Base-by-base conservation (phyloP, 768 basidiomycete genomes). In the Mycena chlorophos region DNA sequence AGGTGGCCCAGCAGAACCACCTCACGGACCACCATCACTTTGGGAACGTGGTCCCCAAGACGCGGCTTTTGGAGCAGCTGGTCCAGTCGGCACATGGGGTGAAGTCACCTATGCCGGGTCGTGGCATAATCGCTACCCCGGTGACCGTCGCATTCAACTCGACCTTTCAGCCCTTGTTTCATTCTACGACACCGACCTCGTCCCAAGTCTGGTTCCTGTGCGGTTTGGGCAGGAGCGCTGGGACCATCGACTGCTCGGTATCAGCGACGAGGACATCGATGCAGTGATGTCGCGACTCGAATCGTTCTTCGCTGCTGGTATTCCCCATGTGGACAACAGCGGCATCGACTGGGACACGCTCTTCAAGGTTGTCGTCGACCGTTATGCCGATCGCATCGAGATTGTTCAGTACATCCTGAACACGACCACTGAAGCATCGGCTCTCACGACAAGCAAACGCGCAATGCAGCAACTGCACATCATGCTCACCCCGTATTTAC, bases 291-390 rank as follows among this genome's bases (percentile, higher is more conserved):
- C 28, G 17, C 65, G 63, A 19, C 65, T 80, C 12, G 63, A 65
- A 12, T 62, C 64, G 0, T 58, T 68, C 13, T 59, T 75, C 13
- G 49, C 39, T 6, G 50, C 56, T 19, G 40, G n/a, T 8, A 19
- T 42, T 1, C 42, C 59, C 17, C 45, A 30, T 2, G 27, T 38
- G 22, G n/a, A 60, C 16, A 63, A 57, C 10, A 78, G 72, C 48
- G 70, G 69, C 0, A 52, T 79, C 2, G 77, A 81, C 58, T 81
- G 80, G 80, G 62, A 62, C 25, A 67, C 69, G 2, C 63, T 78
- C 30, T 58, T 71, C 13, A 67, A 70, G 10, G 68, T 73, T 27
- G 63, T 80, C n/a, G 65, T 70, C 3, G 70, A 79, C 39, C 74
- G 78, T 5, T 78, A 76, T 49, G 69, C 68, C 4, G 71, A 69